These are phyloP conservation scores for Coniochaeta sp. DNA, from an alignment of 2,329 filamentous ascomycete species.

Conservation along the genomic window DNA sequence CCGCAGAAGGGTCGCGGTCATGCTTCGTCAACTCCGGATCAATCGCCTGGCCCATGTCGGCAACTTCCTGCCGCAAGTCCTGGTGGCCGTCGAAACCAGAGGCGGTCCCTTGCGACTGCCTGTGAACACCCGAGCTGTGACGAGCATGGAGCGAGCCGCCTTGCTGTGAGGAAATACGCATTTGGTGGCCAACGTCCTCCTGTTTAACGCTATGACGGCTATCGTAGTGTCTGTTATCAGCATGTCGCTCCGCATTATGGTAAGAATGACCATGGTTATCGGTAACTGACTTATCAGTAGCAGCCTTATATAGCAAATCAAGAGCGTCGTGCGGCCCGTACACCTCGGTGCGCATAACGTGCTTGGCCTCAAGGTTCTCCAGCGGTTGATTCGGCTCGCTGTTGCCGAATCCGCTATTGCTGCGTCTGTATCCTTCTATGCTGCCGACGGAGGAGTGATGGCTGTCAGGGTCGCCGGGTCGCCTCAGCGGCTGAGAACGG, in stretches of 20 bases:
- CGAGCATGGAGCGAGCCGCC: slow-evolving; percentile 5
- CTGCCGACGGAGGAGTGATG: slow-evolving; percentile 19
- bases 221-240: neutral
- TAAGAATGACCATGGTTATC: neutral
- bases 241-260: neutral
- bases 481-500: slow-evolving; percentile 56
- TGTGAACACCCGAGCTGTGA: neutral
- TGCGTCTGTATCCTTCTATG: slow-evolving; percentile 7
- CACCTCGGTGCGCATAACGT: slow-evolving; percentile 63
- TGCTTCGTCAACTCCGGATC: slow-evolving; percentile 37
- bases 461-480: slow-evolving; percentile 39
- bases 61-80: slow-evolving; percentile 8
- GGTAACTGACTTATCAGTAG: slow-evolving; percentile 44
- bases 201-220: slow-evolving; percentile 12
- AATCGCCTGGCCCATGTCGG: slow-evolving; percentile 27
- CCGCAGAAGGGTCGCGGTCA: slow-evolving; percentile 31
- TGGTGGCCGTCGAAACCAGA: slow-evolving; percentile 12
- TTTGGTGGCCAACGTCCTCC: slow-evolving; percentile 8
- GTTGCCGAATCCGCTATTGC: slow-evolving; percentile 29
- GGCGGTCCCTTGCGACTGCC: slow-evolving; percentile 1
- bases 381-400: slow-evolving; percentile 54
- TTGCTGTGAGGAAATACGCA: slow-evolving; percentile 7
- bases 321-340: slow-evolving; percentile 91
- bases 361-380: slow-evolving; percentile 58
- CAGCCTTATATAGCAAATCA: slow-evolving; percentile 85